Base-by-base conservation (phyloP, 768 basidiomycete genomes). In the Calocybe cyanea region DNA sequence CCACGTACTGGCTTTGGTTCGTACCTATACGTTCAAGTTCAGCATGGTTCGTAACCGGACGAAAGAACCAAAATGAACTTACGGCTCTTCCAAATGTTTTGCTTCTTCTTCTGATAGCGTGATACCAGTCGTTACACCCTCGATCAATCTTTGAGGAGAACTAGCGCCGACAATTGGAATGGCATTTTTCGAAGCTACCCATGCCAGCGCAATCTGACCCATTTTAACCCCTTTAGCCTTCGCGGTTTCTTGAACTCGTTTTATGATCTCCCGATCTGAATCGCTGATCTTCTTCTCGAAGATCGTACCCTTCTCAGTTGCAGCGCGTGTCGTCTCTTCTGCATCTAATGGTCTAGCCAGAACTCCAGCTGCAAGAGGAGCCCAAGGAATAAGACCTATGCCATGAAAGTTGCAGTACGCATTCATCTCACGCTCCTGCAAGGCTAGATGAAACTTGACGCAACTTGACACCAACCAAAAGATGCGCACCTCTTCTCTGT, bases 351-450 rank as follows among this genome's bases (percentile, higher is more conserved):
- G 72, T 2, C 71, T 67, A 0, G 70, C 63, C 5, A 76, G 69
- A 21, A 54, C 30, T 3, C 75, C 76, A 5, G 46, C 48, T 3
- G 52, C 48, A 13, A 81, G 65, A 1, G 77, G 75, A 0, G 67
- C 59, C 70, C 74, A 79, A 0, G 78, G 75, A 24, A 82, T 77
- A 20, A 73, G 56, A 0, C 77, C 77, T 24, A 81, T 74, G 19
- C 78, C 78, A 28, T 72, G 68, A 47, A 63, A 66, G 17, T 68
- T 63, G 55, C 72, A 75, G 56, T 73, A 76, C 3, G 63, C 56
- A 15, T 67, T 55, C 72, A 73, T 70, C 46, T 73, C 72, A 1
- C 67, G 62, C 43, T 76, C 75, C 75, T 74, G 25, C 4, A 52
- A n/a, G 3, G n/a, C 23, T 19, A 38, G 18, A 15, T 1, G 42